Base-by-base conservation (phyloP, 306 rosid genomes). In the Vicia faba region DNA sequence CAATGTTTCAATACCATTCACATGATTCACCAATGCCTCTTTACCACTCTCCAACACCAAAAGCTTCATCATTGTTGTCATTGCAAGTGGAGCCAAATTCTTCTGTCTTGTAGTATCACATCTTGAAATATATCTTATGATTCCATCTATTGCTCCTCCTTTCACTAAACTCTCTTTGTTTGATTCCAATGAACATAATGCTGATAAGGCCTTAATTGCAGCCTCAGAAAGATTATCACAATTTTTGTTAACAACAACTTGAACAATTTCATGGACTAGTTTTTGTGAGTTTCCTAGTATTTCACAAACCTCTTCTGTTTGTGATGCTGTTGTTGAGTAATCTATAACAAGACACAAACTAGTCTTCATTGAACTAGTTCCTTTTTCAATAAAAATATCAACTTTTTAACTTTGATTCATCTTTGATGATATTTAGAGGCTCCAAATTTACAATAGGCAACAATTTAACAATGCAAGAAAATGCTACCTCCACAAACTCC, bases 31-130 rank as follows among this genome's bases (percentile, higher is more conserved):
- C 73, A 89, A 43, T 14, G 74, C 85, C 68, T 78, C 86, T 83
- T 80, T 86, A 66, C 75, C 90, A 73, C 91, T 83, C 38, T 80
- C 84, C 0, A 75, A 28, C 13, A 54, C 83, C 73, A 89, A 16
- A 31, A 92, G 91, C 56, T 82, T 87, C 88, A 82, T 91, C 14
- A 89, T 48, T 35, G 77, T 75, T 18, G 26, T 79, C 89, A 86
- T 76, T 13, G 87, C 96, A 53, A 75, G 29, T 43, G 80, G 67
- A 20, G 82, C 82, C 79, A 68, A 15, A 45, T 67, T 85, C 73
- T 69, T 79, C 45, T 82, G 13, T 28, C 67, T 44, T 48, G 70
- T 49, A 43, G 68, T 44, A 69, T 85, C 92, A 12, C 72, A 68
- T 2, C 65, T 54, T 19, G 78, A 72, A 66, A 92, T 82, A 66